A percentile compares a stretch with the other conserved stretches of the same genome.
These are phyloP conservation scores for Asterochloris sp. DNA, from an alignment of 139 green algal genomes.

Conservation along the genomic window DNA sequence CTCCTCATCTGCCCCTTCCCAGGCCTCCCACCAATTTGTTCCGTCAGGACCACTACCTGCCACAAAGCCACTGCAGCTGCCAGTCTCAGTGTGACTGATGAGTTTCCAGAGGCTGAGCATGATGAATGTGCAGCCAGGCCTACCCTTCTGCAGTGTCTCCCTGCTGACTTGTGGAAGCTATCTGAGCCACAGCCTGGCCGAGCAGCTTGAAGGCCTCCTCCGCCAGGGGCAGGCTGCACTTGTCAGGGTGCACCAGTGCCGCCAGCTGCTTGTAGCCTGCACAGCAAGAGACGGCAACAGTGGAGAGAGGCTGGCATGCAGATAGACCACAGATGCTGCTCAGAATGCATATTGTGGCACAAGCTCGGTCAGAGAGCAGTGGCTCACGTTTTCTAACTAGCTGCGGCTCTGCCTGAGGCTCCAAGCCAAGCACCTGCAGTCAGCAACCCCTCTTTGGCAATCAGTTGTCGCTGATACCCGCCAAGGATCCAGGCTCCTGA, in stretches of 20 bases:
- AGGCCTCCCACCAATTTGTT: slow-evolving; percentile 18
- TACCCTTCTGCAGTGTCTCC: neutral
- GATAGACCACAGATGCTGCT: neutral
- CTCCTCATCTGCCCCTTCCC: slow-evolving; percentile 5
- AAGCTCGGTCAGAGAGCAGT: no score
- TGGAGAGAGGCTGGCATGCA: neutral
- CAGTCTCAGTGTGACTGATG: neutral
- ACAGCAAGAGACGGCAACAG: no score
- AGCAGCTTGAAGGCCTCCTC: slow-evolving; percentile 20
- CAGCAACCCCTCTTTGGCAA: no score
- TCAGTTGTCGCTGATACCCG: no score
- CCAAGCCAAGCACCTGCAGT: no score
- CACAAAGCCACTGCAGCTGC: neutral
- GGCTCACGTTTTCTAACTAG: no score
- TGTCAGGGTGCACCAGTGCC: slow-evolving; percentile 20
- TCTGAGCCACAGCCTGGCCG: neutral
- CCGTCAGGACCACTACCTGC: neutral
- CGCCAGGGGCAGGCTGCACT: slow-evolving; percentile 5
- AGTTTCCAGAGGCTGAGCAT: neutral
- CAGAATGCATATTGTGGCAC: no score
- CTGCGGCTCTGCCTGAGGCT: no score
- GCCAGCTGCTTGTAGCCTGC: slow-evolving; percentile 5
- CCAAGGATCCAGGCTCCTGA: no score
- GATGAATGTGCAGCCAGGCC: neutral
- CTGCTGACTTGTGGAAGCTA: neutral